Base-by-base conservation (phyloP, 352 stramenopile genomes). In the Pythium brachiatum region DNA sequence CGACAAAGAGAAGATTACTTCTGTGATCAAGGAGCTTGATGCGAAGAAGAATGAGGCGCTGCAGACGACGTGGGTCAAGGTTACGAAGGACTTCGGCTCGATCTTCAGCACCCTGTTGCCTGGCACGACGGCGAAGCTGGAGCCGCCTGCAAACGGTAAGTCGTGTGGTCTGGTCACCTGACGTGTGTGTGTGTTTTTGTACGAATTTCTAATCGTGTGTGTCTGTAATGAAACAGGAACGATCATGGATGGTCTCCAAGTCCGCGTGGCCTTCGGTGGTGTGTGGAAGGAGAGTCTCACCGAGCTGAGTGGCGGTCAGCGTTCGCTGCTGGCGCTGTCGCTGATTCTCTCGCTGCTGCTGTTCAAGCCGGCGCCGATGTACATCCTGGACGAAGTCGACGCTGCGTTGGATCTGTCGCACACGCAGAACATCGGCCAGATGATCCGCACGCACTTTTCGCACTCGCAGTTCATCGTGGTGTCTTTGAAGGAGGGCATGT, bases 371-470 rank as follows among this genome's bases (percentile, higher is more conserved):
- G 98, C 98, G 13, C 98, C 98, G 12, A 99, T 99, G 97, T 99
- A 99, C 74, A 99, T 99, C 85, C 79, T 99, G 57, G 98, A 99
- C 68, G 97, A 99, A 82, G 97, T 99, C n/a, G 98, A 99, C 72
- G 97, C 97, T 27, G 98, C 98, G 43, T 76, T 99, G 53, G 98
- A 99, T 79, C 83, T 99, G 48, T 99, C 94, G 50, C 98, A 99
- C 83, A 99, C 98, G 13, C 98, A 99, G 68, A 99, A 99, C 73
- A 99, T 99, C 70, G 98, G 98, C 18, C 96, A 98, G 60, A 99
- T 99, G 98, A 97, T 99, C 47, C 94, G 97, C 13, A 98, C 96
- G 31, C 97, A 99, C 75, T 99, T 99, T 74, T 98, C 90, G 31
- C 88, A 99, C 69, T 99, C 95, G 66, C 98, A 99, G 77, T 99